Base-by-base conservation (phyloP, 805 yeast genomes). In the Blastobotrys peoriensis region DNA sequence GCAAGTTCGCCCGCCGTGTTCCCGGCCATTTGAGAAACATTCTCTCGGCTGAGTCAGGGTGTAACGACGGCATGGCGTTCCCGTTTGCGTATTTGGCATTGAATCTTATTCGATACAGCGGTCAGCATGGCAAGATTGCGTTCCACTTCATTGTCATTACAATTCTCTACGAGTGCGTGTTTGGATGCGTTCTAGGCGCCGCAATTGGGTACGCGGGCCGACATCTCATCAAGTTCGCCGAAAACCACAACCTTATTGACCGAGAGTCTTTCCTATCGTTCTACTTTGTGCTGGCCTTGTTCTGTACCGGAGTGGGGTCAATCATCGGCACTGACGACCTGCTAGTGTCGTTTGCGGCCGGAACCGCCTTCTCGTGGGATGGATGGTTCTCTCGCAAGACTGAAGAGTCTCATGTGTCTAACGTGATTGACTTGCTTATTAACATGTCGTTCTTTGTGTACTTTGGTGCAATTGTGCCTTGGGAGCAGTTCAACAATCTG, bases 51-150 rank as follows among this genome's bases (percentile, higher is more conserved):
- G 95, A 86, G 56, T 82, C 91, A 0, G 94, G 89, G 3, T 84
- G 95, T 61, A 88, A 88, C 63, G 97, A 88, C 59, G 97, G 97
- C 36, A 83, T 88, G 93, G 96, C 96, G 0, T 88, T 86, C 59
- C 97, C 97, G 0, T 88, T 88, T 59, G 84, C 86, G 20, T 71
- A 65, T 63, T 59, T 89, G 35, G 79, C 93, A 1, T 66, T 86
- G 49, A 75, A 82, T 58, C 60, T 87, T 38, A 75, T 88, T 42
- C 61, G 78, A n/a, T 78, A 83, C 59, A 72, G 74, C 23, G 84
- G 84, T 3, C 64, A 84, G 43, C 76, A 80, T 2, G 74, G 78
- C 2, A 79, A 76, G 50, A 84, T 88, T 47, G 75, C 87, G 22
- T 79, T 81, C 57, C 83, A 88, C 51, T 88, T 95, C 91, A 70